phyloP scores from a whole-genome alignment of 106 monocot genomes.

The Dactylorhiza incarnata region DNA sequence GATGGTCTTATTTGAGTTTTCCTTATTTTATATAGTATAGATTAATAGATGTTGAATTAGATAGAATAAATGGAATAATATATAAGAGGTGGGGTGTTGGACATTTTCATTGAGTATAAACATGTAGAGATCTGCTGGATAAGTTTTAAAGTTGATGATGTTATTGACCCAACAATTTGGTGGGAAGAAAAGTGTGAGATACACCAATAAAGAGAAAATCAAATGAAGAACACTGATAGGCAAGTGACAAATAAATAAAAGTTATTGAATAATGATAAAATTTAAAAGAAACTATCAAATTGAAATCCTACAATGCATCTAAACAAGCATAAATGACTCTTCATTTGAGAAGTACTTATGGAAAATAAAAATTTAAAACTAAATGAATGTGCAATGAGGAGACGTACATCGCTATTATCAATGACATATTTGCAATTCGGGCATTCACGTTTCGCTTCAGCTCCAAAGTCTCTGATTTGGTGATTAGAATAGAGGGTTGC shows the following conservation, averaged over 20 bases:
- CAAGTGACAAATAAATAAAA: neutral
- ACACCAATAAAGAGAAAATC: neutral
- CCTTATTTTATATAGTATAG: too few relatives aligned
- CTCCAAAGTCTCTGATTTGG: conserved; percentile 47
- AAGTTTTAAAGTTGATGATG: neutral
- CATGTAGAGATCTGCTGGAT: neutral
- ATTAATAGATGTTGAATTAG: neutral
- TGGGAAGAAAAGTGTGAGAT: neutral
- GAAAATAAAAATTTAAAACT: neutral
- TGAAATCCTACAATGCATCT: neutral
- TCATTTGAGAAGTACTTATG: neutral
- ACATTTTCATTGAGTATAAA: neutral
- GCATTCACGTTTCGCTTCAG: conserved; percentile 71
- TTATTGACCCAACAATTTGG: neutral
- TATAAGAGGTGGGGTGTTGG: neutral
- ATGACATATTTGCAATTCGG: conserved; percentile 79
- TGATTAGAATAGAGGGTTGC: conserved; percentile 30
- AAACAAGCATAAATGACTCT: neutral
- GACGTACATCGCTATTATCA: conserved; percentile 94
- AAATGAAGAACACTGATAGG: neutral
- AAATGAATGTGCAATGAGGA: conserved; percentile 1
- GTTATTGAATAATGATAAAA: neutral
- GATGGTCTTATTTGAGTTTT: too few relatives aligned
- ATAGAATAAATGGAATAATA: neutral
- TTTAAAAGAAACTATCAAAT: neutral